Conservation (phyloP, 495 filamentous ascomycete genomes). For the Ascodesmis nigricans region DNA sequence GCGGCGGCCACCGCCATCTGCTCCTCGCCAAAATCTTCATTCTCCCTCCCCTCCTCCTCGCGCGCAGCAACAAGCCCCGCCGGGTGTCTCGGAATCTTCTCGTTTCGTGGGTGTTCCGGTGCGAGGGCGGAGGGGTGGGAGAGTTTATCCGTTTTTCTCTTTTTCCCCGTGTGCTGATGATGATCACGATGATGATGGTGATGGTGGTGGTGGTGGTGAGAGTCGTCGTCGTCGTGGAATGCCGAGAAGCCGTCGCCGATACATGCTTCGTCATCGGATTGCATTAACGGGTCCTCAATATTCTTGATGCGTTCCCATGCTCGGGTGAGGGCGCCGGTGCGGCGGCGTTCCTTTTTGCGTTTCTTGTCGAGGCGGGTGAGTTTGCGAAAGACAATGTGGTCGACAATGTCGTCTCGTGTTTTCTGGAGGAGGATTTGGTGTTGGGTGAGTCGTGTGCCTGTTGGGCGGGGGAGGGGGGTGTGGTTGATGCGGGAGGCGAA, state of each 20-base stretch:
- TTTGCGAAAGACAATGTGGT: conserved; percentile 63
- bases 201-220: too few relatives aligned
- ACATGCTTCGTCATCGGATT: conserved; percentile 40
- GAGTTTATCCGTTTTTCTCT: conserved; percentile 10
- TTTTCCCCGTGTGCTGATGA: conserved; percentile 8
- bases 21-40: conserved; percentile 60
- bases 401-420: conserved; percentile 68
- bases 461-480: conserved; percentile 28
- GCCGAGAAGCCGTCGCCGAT: conserved; percentile 17
- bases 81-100: conserved; percentile 18
- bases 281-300: conserved; percentile 48
- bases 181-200: too few relatives aligned
- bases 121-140: conserved; percentile 6
- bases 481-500: conserved; percentile 24
- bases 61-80: conserved; percentile 47
- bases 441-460: conserved; percentile 74
- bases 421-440: conserved; percentile 84
- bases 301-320: conserved; percentile 44
- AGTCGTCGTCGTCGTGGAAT: conserved; percentile 1
- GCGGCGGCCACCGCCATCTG: conserved; percentile 48
- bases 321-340: conserved; percentile 41
- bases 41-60: conserved; percentile 27
- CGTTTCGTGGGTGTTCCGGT: conserved; percentile 5
- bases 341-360: conserved; percentile 35
- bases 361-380: conserved; percentile 39